Conservation (phyloP, 2,329 filamentous ascomycete genomes). For the Colletotrichum tamarilloi region DNA sequence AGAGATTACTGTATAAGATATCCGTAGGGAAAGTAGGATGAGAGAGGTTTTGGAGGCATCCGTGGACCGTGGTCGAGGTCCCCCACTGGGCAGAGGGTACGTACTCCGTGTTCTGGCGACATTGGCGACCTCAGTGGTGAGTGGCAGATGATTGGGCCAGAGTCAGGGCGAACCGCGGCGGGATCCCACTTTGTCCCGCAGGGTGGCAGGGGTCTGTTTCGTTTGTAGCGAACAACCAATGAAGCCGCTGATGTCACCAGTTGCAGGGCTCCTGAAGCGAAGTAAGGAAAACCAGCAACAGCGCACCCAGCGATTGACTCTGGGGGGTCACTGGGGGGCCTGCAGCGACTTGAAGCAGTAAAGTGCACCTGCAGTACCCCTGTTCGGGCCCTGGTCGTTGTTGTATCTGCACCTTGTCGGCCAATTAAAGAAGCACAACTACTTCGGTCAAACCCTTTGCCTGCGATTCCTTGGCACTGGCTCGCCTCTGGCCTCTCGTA, state of each 20-base stretch:
- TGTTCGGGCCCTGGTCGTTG: constrained; percentile 4
- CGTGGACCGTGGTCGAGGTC: not conserved
- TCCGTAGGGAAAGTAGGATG: too few species aligned
- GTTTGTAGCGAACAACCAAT: constrained; percentile 40
- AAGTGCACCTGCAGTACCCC: constrained; percentile 13
- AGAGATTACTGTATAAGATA: too few species aligned
- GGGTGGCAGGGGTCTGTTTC: constrained; percentile 35
- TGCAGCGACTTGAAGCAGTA: constrained; percentile 21
- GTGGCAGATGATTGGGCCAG: constrained; percentile 20
- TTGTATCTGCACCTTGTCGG: constrained; percentile 4
- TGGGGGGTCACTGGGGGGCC: constrained; percentile 11
- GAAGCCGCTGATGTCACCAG: constrained; percentile 51
- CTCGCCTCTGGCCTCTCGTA: not conserved
- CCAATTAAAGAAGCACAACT: constrained; percentile 31
- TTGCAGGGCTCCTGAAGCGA: constrained; percentile 13
- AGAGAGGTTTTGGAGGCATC: not conserved
- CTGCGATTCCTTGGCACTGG: constrained; percentile 11
- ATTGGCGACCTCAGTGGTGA: not conserved
- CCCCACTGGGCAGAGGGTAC: not conserved
- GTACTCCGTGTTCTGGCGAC: not conserved
- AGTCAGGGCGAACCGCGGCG: constrained; percentile 19
- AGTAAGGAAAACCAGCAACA: not conserved
- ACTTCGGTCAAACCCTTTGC: constrained; percentile 13
- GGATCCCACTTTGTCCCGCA: constrained; percentile 22
- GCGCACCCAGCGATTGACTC: constrained; percentile 6